Evolutionary conservation across 148 eudicot species (phyloP).

Genomic region (Persicaria tinctoria): DNA sequence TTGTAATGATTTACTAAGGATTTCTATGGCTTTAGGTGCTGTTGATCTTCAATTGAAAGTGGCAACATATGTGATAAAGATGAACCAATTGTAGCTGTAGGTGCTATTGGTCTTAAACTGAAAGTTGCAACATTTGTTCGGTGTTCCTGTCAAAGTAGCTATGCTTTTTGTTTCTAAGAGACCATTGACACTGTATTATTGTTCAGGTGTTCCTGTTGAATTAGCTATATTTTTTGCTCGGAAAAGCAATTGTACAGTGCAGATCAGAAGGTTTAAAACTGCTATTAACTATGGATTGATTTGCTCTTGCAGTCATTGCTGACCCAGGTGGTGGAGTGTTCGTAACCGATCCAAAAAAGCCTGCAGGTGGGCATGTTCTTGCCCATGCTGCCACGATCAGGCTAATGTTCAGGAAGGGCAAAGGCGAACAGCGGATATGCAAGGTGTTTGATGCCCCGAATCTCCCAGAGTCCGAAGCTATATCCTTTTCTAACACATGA

Average conservation of each 20-base stretch:
- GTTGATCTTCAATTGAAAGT: not conserved
- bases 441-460: constrained; percentile 97
- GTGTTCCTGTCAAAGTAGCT: no score
- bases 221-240: not conserved
- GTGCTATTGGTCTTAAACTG: no score
- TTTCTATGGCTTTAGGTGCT: constrained; percentile 1
- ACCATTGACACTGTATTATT: not conserved
- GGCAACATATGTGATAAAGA: not conserved
- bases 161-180: not conserved
- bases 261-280: not conserved
- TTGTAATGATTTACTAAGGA: not conserved
- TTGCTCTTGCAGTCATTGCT: constrained; percentile 62
- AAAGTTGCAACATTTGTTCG: no score
- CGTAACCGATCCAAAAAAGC: constrained; percentile 92
- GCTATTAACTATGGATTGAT: not conserved
- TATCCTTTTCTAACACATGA: constrained; percentile 43
- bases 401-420: constrained; percentile 95
- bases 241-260: not conserved
- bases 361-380: constrained; percentile 97
- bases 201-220: not conserved
- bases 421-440: constrained; percentile 95
- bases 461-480: constrained; percentile 96
- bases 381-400: constrained; percentile 95
- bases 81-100: no score
- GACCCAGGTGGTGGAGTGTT: constrained; percentile 95